Evolutionary conservation across 257 asterid species (phyloP).

Genomic region (Nicotiana attenuata): DNA sequence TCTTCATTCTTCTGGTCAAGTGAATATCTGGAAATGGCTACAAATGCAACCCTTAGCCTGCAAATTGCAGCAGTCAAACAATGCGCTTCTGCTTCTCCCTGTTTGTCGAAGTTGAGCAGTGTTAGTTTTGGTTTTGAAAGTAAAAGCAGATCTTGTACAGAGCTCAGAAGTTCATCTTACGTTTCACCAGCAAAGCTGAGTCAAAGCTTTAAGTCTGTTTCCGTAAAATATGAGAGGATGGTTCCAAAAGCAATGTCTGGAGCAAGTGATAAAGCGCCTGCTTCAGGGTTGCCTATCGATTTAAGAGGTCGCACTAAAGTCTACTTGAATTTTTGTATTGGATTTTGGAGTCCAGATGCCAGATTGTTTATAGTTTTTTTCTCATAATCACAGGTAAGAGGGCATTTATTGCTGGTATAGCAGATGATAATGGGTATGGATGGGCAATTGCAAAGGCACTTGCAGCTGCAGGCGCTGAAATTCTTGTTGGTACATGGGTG

Average conservation of each 20-base stretch:
- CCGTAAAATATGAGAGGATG: conserved; percentile 27
- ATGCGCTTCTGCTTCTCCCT: conserved; percentile 31
- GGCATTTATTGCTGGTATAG: conserved; percentile 94
- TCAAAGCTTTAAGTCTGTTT: conserved; percentile 24
- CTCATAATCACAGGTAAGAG: conserved; percentile 60
- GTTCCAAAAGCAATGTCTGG: conserved; percentile 56
- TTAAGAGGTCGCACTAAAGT: conserved; percentile 52
- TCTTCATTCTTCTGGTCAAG: conserved; percentile 16
- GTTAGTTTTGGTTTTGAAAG: conserved; percentile 42
- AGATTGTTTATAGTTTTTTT: neutral
- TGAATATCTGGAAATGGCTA: conserved; percentile 44
- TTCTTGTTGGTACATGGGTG: conserved; percentile 97
- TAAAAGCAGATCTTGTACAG: conserved; percentile 31
- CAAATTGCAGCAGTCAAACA: conserved; percentile 34
- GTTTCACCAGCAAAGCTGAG: conserved; percentile 31
- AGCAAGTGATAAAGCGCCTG: conserved; percentile 43
- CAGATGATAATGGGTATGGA: conserved; percentile 95
- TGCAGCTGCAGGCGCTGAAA: conserved; percentile 97
- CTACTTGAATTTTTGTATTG: neutral
- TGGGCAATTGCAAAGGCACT: conserved; percentile 98
- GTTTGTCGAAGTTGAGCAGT: conserved; percentile 31
- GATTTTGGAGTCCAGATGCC: neutral
- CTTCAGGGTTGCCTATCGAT: conserved; percentile 79
- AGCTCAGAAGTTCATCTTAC: conserved; percentile 42
- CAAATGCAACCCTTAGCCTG: conserved; percentile 38